Evolutionary conservation across 2,329 filamentous ascomycete species (phyloP), one percentile per base, ranked within the genome.

Genomic region (Fulvia fulva): DNA sequence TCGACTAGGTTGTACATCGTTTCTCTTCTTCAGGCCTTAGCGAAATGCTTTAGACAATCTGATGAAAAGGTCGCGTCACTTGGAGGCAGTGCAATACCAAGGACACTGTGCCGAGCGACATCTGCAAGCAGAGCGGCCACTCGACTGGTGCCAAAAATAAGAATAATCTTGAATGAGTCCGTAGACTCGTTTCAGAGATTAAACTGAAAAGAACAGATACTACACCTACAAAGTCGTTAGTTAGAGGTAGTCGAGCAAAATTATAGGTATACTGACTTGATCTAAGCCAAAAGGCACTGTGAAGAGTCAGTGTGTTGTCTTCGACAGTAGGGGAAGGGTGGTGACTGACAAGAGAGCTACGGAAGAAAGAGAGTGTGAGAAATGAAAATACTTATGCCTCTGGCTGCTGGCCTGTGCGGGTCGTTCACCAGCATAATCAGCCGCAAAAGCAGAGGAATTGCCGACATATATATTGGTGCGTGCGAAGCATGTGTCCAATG

Each of bases 131-230:
- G 50, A 60, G 58, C 49, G 58, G 58, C 51, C 55, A 44, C 25
- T 26, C 41, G 44, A 58, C 58, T 11, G 34, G 55, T 50, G 34
- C 43, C 58, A 63, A 63, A 63, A 63, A 63, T 44, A 44, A 61
- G 58, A 53, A 54, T 63, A 63, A 63, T 63, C 61, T 56, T 56
- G 52, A 63, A 60, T 56, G 43, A 30, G 25, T 32, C 59, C 58
- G 59, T 63, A 58, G 59, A 30, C 25, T 28, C 54, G 59, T 63
- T 61, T 61, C 59, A 63, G 61, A 61, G 60, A 63, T n/a, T n/a
- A n/a, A n/a, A n/a, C n/a, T n/a, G n/a, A n/a, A n/a, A n/a, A n/a
- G n/a, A n/a, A n/a, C n/a, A 60, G 60, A 61, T 55, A 61, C 58
- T 61, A 61, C 22, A 58, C 44, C 46, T 58, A 12, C 3, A 30